These are phyloP conservation scores for Botrytis paeoniae DNA, from an alignment of 2,329 filamentous ascomycete species.

Conservation along the genomic window DNA sequence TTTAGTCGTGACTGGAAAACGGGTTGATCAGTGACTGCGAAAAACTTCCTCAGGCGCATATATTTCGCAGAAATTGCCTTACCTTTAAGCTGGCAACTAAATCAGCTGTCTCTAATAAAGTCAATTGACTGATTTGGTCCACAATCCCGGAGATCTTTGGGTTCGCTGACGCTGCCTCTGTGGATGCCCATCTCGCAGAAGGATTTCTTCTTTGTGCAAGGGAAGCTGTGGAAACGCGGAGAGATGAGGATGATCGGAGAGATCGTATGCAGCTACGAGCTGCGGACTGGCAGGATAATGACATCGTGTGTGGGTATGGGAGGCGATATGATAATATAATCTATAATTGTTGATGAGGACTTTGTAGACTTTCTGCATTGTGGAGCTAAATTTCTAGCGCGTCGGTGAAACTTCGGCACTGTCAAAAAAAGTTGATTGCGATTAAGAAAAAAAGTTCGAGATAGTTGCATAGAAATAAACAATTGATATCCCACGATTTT, in stretches of 20 bases:
- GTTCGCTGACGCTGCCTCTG: conserved; percentile 67
- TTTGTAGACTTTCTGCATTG: conserved; percentile 21
- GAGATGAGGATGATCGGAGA: conserved; percentile 49
- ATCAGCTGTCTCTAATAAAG: conserved; percentile 93
- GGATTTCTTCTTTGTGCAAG: conserved; percentile 47
- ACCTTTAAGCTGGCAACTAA: conserved; percentile 95
- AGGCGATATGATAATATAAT: conserved; percentile 20
- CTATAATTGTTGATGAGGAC: conserved; percentile 27
- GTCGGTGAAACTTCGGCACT: conserved; percentile 14
- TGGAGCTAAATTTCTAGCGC: conserved; percentile 23
- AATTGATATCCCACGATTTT: conserved; percentile 9
- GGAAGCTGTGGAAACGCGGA: conserved; percentile 47
- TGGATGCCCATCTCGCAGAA: conserved; percentile 77
- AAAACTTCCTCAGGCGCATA: background rate
- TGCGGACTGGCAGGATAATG: conserved; percentile 60
- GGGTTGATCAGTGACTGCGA: conserved; percentile 25
- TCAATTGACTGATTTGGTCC: conserved; percentile 98
- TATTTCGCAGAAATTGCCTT: conserved; percentile 28
- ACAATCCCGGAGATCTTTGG: conserved; percentile 95
- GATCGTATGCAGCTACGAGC: conserved; percentile 63
- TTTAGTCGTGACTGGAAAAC: conserved; percentile 76
- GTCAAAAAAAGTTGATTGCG: conserved; percentile 17
- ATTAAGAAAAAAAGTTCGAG: conserved; percentile 22
- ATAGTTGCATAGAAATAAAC: conserved; percentile 10
- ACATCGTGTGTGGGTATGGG: conserved; percentile 48